Conservation (phyloP, 192 early-diverging fungal species). For the Coemansia sp. region DNA sequence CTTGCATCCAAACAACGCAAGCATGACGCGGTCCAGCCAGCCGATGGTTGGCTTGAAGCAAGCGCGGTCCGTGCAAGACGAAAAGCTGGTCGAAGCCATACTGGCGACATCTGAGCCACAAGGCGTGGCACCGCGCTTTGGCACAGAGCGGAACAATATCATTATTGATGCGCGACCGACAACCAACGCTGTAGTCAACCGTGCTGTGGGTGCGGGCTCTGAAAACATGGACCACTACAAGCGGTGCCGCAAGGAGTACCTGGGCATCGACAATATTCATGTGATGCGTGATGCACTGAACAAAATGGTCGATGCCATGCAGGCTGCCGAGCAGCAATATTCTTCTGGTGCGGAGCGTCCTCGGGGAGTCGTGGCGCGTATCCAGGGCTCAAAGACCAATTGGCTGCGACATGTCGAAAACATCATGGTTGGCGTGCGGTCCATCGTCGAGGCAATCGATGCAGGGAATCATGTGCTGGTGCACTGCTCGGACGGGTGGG, state of each 20-base stretch:
- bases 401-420: conserved; percentile 88
- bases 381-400: conserved; percentile 65
- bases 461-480: conserved; percentile 83
- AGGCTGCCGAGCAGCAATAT: not conserved
- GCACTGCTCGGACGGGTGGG: conserved; percentile 99
- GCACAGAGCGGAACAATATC: conserved; percentile 67
- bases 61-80: conserved; percentile 94
- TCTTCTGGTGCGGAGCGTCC: not conserved
- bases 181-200: conserved; percentile 91
- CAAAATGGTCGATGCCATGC: conserved; percentile 67
- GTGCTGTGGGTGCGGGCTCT: conserved; percentile 89
- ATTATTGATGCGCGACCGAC: conserved; percentile 96
- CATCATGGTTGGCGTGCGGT: conserved; percentile 75
- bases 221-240: conserved; percentile 94
- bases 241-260: conserved; percentile 80
- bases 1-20: conserved; percentile 80
- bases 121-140: conserved; percentile 51
- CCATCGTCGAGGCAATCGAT: conserved; percentile 78
- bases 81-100: conserved; percentile 93
- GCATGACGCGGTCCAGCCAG: conserved; percentile 92
- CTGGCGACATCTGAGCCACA: conserved; percentile 61
- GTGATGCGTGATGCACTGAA: conserved; percentile 90
- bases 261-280: conserved; percentile 98
- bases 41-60: conserved; percentile 96
- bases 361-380: conserved; percentile 53